Evolutionary conservation across 2,329 filamentous ascomycete species (phyloP), one percentile per base, ranked within the genome.

Genomic region (Bimuria novae-zelandiae): DNA sequence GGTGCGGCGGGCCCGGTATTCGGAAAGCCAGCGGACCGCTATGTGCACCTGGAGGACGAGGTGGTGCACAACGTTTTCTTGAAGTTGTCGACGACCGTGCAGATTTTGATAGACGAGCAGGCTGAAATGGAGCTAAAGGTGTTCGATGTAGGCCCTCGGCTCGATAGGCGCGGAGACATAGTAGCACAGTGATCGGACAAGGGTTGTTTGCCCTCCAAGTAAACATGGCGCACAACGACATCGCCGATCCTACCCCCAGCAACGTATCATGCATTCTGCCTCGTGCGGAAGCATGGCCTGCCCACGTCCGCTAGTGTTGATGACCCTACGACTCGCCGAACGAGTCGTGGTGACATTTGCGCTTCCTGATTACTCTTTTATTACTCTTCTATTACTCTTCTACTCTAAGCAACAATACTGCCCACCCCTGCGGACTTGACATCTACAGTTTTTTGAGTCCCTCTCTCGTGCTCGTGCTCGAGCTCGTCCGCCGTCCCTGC

Each of bases 231-330:
- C 46, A 49, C 33, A 49, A 45, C 35, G 45, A 41, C 51, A 60
- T 60, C 57, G 57, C 43, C 57, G 57, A 60, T 60, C 55, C 32
- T 3, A 8, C 19, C 44, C 33, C 47, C 33, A 47, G 37, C 47
- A 4, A 57, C 49, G 53, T 54, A 56, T 61, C 56, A 56, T 61
- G 55, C 55, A 59, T 61, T 53, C 51, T 40, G 39, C 30, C 43
- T 49, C 49, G 43, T 52, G 44, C 49, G 40, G 36, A 39, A 54
- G 39, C 50, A 55, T 58, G 52, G 47, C 52, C 54, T 47, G 35
- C 43, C 37, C 27, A 29, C 21, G 39, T 14, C 46, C 45, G 16
- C 51, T 33, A 33, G 10, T 25, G 30, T 25, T 50, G 25, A 53
- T 60, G 52, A 54, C 55, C 52, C 55, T 49, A 23, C 43, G 50